Conservation (phyloP, 352 stramenopile species). For the Ophiocytium majus region DNA sequence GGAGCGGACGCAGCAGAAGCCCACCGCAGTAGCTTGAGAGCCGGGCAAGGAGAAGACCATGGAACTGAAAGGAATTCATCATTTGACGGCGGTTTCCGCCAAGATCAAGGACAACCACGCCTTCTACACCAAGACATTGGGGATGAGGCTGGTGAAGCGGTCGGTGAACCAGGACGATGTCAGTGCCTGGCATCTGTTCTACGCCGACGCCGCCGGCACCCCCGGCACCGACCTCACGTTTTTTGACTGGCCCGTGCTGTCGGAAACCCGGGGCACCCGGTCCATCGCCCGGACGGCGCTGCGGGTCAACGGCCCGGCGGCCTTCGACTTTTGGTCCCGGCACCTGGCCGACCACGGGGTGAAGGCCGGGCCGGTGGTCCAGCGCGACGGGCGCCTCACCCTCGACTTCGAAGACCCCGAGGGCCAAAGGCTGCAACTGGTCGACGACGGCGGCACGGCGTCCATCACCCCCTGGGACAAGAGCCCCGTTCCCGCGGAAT, state of each 20-base stretch:
- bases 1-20: too few relatives aligned
- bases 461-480: not conserved
- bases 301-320: too few relatives aligned
- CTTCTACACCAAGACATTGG: not conserved
- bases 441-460: not conserved
- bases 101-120: not conserved
- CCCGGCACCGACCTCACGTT: not conserved
- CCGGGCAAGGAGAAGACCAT: too few relatives aligned
- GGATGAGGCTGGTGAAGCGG: not conserved
- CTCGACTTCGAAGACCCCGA: not conserved
- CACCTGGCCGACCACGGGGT: not conserved
- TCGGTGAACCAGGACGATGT: not conserved
- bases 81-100: not conserved
- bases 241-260: not conserved
- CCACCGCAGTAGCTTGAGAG: too few relatives aligned
- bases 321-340: not conserved
- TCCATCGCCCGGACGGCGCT: too few relatives aligned
- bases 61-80: not conserved
- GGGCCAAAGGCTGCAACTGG: not conserved
- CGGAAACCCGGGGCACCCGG: not conserved
- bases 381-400: not conserved
- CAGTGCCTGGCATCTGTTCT: not conserved
- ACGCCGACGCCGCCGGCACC: not conserved
- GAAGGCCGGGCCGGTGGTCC: not conserved
- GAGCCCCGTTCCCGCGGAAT: not conserved